Percentiles rank a stretch among this genome's conserved stretches.
Evolutionary conservation across 1,284 basidiomycete genomes (phyloP).

Genomic region (Trichosporon faecale): DNA sequence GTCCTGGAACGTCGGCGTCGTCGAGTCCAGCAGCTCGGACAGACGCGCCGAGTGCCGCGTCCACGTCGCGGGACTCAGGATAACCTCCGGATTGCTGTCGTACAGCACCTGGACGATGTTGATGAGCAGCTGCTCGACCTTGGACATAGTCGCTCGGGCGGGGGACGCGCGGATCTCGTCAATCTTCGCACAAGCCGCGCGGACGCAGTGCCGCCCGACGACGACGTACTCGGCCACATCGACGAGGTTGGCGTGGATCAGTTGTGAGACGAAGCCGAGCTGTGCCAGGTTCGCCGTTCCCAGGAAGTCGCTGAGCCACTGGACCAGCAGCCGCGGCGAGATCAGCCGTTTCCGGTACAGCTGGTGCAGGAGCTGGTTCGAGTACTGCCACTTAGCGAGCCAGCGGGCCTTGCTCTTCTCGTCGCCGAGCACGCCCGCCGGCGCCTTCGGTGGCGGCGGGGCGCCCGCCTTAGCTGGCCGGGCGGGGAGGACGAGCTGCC

Average conservation of each 20-base stretch:
- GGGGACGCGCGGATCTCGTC: conserved; percentile 55
- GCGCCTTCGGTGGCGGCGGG: conserved; percentile 27
- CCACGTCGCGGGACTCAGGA: conserved; percentile 55
- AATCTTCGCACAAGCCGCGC: conserved; percentile 56
- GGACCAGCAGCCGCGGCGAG: conserved; percentile 72
- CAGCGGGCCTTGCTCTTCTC: conserved; percentile 38
- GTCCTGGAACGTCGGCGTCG: conserved; percentile 37
- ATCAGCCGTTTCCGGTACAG: conserved; percentile 79
- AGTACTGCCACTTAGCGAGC: conserved; percentile 45
- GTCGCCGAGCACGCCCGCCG: conserved; percentile 55
- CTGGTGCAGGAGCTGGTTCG: conserved; percentile 65
- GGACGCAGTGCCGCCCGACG: conserved; percentile 39
- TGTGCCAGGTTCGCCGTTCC: conserved; percentile 74
- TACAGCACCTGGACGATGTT: conserved; percentile 39
- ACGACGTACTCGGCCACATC: conserved; percentile 59
- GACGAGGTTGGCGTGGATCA: conserved; percentile 74
- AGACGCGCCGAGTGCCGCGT: conserved; percentile 53
- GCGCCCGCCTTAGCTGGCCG: conserved; percentile 67
- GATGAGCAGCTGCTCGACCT: conserved; percentile 36
- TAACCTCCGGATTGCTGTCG: conserved; percentile 34
- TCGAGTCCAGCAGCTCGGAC: conserved; percentile 25
- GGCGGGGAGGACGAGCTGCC: conserved; percentile 76
- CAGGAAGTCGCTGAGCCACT: conserved; percentile 81
- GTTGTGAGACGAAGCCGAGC: conserved; percentile 70
- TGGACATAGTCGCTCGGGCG: conserved; percentile 27